Evolutionary conservation across 2,329 filamentous ascomycete species (phyloP), one percentile per base, ranked within the genome.

Genomic region (Tolypocladium ophioglossoides): DNA sequence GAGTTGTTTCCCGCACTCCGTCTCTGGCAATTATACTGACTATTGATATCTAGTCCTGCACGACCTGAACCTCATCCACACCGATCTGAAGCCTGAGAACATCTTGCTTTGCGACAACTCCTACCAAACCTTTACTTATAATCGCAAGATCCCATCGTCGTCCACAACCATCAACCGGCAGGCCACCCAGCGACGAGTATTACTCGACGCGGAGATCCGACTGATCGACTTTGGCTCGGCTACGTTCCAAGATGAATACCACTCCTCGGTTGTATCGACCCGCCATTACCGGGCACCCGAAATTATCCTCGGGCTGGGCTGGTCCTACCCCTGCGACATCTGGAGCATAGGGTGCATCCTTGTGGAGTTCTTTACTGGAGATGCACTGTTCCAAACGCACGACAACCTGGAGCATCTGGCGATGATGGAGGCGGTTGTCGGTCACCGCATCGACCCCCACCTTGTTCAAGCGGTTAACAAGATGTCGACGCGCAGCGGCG

Each of bases 1-100:
- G 75, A 78, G 89, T 83, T 18, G 20, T 30, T 34, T 22, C 50
- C 16, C n/a, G 22, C 40, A 6, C 12, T 4, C 35, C 16, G 12
- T 11, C 9, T 47, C 16, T 27, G 39, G 14, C 16, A n/a, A 2
- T n/a, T 14, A 5, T 50, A 4, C 47, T 34, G 32, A 32, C 24
- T 9, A 14, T 48, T 32, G 0, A 10, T 47, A 4, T n/a, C 18
- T 37, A 95, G 90, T 97, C 70, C 78, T 99, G 24, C 94, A 99
- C 68, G 94, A 99, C 71, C 80, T 99, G 20, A 96, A 97, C 68
- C 81, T 99, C 60, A 96, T 99, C 57, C 94, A 99, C 68, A 99
- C 94, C 11, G 84, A 87, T 66, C 69, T 87, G 50, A 87, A 87
- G 65, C 84, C 84, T 0, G 84, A 87, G 64, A 87, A 87, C 61